A percentile compares a stretch with the other conserved stretches of the same genome.
Conservation (phyloP, 2,329 filamentous ascomycete species). For the Colletotrichum chrysophilum region DNA sequence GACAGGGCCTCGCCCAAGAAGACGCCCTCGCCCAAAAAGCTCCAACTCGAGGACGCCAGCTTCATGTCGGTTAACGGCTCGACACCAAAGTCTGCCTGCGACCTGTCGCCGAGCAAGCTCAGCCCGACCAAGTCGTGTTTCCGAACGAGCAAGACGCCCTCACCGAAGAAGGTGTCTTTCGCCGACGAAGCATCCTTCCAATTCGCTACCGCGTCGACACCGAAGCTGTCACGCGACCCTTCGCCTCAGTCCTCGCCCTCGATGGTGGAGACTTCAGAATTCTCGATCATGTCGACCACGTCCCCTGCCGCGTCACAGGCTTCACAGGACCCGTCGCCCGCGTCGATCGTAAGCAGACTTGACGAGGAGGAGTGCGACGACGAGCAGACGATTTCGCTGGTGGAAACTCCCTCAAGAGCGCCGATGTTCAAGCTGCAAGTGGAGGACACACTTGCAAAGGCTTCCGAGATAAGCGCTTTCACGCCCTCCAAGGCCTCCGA, state of each 20-base stretch:
- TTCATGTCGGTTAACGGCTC: not conserved
- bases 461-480: not conserved
- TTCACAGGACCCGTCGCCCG: not conserved
- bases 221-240: not conserved
- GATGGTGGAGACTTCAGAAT: not conserved
- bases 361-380: not conserved
- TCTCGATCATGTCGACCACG: not conserved
- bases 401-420: not conserved
- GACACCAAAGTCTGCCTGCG: not conserved
- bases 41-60: slow-evolving; percentile 1
- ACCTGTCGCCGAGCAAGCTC: not conserved
- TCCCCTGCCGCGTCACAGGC: not conserved
- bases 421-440: not conserved
- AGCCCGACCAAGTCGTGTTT: not conserved
- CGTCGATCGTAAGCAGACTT: not conserved
- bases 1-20: not conserved
- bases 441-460: not conserved
- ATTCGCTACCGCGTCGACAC: not conserved
- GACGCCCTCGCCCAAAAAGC: not conserved
- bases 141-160: not conserved
- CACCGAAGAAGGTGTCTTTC: slow-evolving; percentile 14
- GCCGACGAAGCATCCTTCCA: slow-evolving; percentile 5
- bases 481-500: not conserved
- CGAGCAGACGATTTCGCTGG: not conserved
- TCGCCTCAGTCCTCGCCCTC: slow-evolving; percentile 5